Evolutionary conservation across 345 rosid genomes (phyloP), one percentile per base, ranked within the genome.

Genomic region (Ailanthus altissimus): DNA sequence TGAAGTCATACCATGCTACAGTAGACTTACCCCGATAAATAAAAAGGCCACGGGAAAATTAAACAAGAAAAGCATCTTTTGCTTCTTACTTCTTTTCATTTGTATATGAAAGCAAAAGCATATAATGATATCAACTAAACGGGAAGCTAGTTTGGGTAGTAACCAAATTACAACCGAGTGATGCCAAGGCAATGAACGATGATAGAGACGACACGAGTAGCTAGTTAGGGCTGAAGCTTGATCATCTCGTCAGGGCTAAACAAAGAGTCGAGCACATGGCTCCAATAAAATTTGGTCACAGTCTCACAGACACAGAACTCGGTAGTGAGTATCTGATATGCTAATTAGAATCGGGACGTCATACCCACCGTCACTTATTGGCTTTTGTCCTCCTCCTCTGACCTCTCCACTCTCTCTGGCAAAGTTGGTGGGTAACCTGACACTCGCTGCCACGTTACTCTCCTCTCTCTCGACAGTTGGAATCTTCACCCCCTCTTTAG

Each of bases 391-490:
- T 50, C 80, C 80, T 84, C 72, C 67, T n/a, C n/a, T n/a, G n/a
- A n/a, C n/a, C n/a, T 77, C 75, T 80, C 77, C 50, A 50, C n/a
- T 82, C 75, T 7, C 60, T 64, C 81, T 85, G 77, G 73, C 79
- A 53, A 0, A 61, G 80, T 81, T 70, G 86, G 84, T 82, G 67
- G 81, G 72, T 80, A 62, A 77, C 59, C 73, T 74, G 86, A 83
- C 79, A 83, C n/a, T 42, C 79, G 81, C n/a, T 42, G 72, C 80
- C 82, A 80, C 79, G 57, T 79, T 78, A 77, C 43, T 67, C 54
- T 61, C n/a, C 32, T 53, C 45, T 28, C 38, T 59, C 36, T 57
- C 50, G 53, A 67, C 75, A 50, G 67, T 67, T 68, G 73, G 83
- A 74, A 77, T 71, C 83, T 70, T 75, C 62, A 46, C 18, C n/a